phyloP scores from a whole-genome alignment of 352 stramenopile genomes.

The Pseudoperonospora humuli region DNA sequence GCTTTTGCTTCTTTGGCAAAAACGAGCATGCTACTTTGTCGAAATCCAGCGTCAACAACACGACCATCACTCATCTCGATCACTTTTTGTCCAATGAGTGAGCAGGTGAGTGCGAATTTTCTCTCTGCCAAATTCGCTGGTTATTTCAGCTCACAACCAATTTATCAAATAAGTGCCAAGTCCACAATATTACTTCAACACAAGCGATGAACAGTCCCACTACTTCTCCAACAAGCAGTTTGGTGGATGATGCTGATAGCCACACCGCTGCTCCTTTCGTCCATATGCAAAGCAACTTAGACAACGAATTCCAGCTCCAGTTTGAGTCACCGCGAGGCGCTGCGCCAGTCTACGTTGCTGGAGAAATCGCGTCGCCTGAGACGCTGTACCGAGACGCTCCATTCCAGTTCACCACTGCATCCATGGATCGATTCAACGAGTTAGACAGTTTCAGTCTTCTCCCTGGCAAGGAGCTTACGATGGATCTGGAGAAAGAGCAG shows the following conservation, averaged over 20 bases:
- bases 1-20: too few relatives aligned
- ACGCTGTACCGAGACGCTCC: conserved; percentile 38
- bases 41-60: too few relatives aligned
- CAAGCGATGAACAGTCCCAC: conserved; percentile 20
- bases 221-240: conserved; percentile 13
- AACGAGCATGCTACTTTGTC: too few relatives aligned
- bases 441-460: conserved; percentile 18
- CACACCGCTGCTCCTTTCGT: conserved; percentile 6
- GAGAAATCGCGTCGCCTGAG: conserved; percentile 11
- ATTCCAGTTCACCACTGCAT: conserved; percentile 33
- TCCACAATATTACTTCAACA: conserved; percentile 6
- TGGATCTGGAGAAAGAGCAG: conserved; percentile 8
- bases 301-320: conserved; percentile 28
- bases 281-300: conserved; percentile 12
- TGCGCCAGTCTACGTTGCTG: conserved; percentile 7
- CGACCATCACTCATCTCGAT: conserved; percentile 11
- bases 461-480: conserved; percentile 3
- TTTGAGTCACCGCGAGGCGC: conserved; percentile 7
- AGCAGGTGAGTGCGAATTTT: conserved; percentile 12
- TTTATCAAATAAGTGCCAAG: conserved; percentile 4
- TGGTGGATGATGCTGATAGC: conserved; percentile 2
- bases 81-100: conserved; percentile 13
- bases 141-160: conserved; percentile 12
- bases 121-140: conserved; percentile 1
- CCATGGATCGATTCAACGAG: conserved; percentile 11